Evolutionary conservation across 805 yeast genomes (phyloP).

Genomic region (Metschnikowia rubicola): DNA sequence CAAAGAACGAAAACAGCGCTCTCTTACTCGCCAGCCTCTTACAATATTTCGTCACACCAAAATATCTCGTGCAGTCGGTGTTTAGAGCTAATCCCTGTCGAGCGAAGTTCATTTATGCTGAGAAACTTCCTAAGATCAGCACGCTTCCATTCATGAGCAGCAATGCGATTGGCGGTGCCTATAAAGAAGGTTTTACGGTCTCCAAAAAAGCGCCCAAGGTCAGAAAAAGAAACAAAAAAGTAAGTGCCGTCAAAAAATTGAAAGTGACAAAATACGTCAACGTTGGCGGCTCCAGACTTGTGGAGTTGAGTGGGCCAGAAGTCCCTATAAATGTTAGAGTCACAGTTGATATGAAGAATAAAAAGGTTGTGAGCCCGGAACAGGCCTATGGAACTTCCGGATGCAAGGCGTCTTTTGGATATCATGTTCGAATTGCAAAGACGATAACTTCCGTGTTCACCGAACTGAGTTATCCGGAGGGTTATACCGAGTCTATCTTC

Average conservation of each 20-base stretch:
- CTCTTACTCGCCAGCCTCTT: constrained; percentile 63
- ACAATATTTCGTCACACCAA: constrained; percentile 83
- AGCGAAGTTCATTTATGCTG: constrained; percentile 58
- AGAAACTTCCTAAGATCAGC: constrained; percentile 65
- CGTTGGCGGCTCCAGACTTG: constrained; percentile 58
- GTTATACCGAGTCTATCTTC: constrained; percentile 66
- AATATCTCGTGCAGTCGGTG: constrained; percentile 64
- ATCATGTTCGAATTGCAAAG: constrained; percentile 65
- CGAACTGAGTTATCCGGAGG: constrained; percentile 57
- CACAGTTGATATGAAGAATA: constrained; percentile 64
- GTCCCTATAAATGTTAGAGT: constrained; percentile 80
- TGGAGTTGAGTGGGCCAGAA: constrained; percentile 53
- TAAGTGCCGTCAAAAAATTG: constrained; percentile 36
- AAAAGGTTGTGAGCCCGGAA: constrained; percentile 63
- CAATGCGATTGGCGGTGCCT: constrained; percentile 32
- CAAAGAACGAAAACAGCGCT: constrained; percentile 31
- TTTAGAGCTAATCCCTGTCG: constrained; percentile 45
- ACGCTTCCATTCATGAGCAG: constrained; percentile 71
- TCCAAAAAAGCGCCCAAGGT: constrained; percentile 38
- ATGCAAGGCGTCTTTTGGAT: constrained; percentile 62
- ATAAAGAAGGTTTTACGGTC: constrained; percentile 64
- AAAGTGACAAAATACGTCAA: constrained; percentile 70
- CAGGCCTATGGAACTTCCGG: constrained; percentile 69
- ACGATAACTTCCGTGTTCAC: constrained; percentile 65
- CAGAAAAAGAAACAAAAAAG: constrained; percentile 43